Evolutionary conservation across 2,329 filamentous ascomycete species (phyloP), one percentile per base, ranked within the genome.

Genomic region (Dryadomyces quercus-mongolicae): DNA sequence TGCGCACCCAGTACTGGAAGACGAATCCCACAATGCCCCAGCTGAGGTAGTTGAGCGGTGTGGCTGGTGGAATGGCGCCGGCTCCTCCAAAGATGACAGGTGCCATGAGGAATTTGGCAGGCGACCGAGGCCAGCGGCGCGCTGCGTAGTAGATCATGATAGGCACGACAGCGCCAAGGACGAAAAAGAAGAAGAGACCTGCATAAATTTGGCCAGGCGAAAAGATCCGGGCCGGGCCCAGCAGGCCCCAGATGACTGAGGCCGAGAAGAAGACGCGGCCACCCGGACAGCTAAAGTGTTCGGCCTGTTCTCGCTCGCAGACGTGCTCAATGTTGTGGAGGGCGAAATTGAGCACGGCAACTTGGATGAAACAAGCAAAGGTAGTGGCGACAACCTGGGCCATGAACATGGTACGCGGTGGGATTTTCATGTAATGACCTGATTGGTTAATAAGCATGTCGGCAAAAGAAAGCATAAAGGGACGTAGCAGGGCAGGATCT

Each of bases 1-100:
- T 77, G 66, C 82, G 81, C 63, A 89, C 78, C 62, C 72, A 75
- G 65, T 80, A 81, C 65, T 89, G 85, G 72, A 88, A 89, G 36
- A 85, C 58, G 60, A 80, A 81, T 34, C 85, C 86, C 3, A 88
- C 81, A 54, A 85, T 69, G 18, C 81, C 83, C 85, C 85, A 89
- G n/a, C 77, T 76, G 38, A 86, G 76, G 64, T 87, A 89, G 68
- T 86, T 88, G 56, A 88, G 76, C 0, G 85, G 84, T 0, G 84
- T 86, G 3, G 86, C 85, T 0, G 81, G 81, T 2, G 80, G 81
- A 60, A 84, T 82, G 38, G 69, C 59, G 1, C 73, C 75, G 7
- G 77, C 73, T 21, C 80, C 79, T 55, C 80, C 81, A 62, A 84
- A 82, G 60, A 84, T 80, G 56, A 84, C 68, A 1, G 81, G 81